Evolutionary conservation across 2,329 filamentous ascomycete species (phyloP), one percentile per base, ranked within the genome.

Genomic region (Xylariaceae sp.): DNA sequence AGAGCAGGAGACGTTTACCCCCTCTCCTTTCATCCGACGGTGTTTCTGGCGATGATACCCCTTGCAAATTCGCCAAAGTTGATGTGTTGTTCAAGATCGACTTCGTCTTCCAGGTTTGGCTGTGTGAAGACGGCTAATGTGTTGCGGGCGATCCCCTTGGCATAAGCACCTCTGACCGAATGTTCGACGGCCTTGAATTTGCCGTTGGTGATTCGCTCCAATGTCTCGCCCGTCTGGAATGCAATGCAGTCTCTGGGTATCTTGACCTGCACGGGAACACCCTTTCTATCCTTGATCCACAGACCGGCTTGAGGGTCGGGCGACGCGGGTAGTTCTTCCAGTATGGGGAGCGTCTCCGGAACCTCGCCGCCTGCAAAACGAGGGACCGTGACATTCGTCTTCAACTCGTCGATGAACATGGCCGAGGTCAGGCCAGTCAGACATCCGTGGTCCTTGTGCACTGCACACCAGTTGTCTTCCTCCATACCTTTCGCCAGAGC

Each of bases 41-140:
- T 86, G 61, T 85, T 85, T 70, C 82, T 84, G 2, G 79, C 77
- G 44, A 86, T 82, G 54, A 86, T 79, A 0, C 81, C 81, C 55
- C 82, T 74, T 2, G 89, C 89, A 78, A 92, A 91, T 69, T 88
- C 83, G 18, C 88, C 89, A 80, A 92, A 93, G 45, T 83, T 88
- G 58, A 86, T 79, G 44, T 83, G 81, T 67, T 84, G 80, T 71
- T 82, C 78, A 59, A 84, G 80, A 70, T 93, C 89, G 11, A 93
- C 88, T 75, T 85, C 82, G 67, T 92, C 89, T 67, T 84, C 89
- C 61, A 97, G 74, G 76, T 97, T 96, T 23, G 94, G 94, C 81
- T 99, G 94, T 60, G 93, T 99, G 71, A 97, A 99, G 8, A 97
- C 92, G 0, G 94, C 94, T 66, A 99, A 76, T 8, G 94, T 99